Percentiles rank a stretch among this genome's conserved stretches.
Conservation (phyloP, 1,284 basidiomycete genomes). For the Trichosporon sp. region DNA sequence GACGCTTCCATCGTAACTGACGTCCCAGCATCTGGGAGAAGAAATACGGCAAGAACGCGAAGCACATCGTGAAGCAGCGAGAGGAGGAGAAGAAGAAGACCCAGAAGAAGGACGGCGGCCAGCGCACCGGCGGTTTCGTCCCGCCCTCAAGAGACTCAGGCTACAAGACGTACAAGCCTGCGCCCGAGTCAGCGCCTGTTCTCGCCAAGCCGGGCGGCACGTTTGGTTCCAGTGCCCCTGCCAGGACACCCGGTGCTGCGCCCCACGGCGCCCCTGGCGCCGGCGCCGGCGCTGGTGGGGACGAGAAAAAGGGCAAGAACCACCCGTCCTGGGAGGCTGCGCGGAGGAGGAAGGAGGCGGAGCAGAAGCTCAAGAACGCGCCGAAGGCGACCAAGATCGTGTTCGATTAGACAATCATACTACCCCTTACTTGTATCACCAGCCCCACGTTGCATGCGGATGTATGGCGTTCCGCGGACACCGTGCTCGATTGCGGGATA, state of each 20-base stretch:
- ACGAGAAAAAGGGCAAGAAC: conserved; percentile 39
- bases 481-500: background rate
- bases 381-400: conserved; percentile 54
- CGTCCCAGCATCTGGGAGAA: conserved; percentile 89
- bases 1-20: background rate
- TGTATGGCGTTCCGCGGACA: background rate
- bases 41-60: conserved; percentile 85
- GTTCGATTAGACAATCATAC: conserved; percentile 51
- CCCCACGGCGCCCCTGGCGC: background rate
- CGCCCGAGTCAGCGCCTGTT: background rate
- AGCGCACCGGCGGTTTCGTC: background rate
- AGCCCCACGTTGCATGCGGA: background rate
- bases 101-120: conserved; percentile 8
- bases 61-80: conserved; percentile 71
- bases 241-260: background rate
- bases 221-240: background rate
- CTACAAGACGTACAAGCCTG: background rate
- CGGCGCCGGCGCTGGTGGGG: background rate
- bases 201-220: background rate
- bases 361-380: conserved; percentile 34
- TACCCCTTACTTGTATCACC: background rate
- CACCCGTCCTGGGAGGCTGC: conserved; percentile 96
- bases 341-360: conserved; percentile 63
- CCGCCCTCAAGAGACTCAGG: background rate
- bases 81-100: conserved; percentile 30